Base-by-base conservation (phyloP, 768 basidiomycete genomes). In the Termitomyces titanicus region DNA sequence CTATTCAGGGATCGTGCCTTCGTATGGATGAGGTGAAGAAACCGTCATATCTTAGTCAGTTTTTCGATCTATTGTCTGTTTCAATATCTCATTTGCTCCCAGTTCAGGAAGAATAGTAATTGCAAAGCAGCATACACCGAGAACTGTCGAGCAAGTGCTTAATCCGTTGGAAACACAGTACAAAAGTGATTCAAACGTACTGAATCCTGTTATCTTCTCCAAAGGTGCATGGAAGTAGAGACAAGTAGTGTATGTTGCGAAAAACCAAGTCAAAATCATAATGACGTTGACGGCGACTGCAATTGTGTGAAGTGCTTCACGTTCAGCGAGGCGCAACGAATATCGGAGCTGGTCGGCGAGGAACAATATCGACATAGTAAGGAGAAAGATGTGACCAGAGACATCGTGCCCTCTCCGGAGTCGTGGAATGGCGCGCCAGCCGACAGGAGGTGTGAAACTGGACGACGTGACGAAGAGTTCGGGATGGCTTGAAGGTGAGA, bases 341-440 rank as follows among this genome's bases (percentile, higher is more conserved):
- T 79, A 76, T 17, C 77, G 72, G 31, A 95, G 68, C 68, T 94
- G 89, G 65, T 92, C 85, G 9, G 82, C 78, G 39, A 98, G 79
- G 68, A 97, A 89, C 24, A 96, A 74, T 13, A 79, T 73, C 13
- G 86, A 77, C 75, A 96, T 81, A 2, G 88, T 88, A 59, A 98
- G 79, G 57, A 98, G 79, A 74, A 97, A 98, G 29, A 94, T 77
- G 66, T 98, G 96, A 7, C 96, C 96, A 0, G 93, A 95, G 13
- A 98, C 83, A 63, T 98, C 96, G 67, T 97, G 94, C 0, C 96
- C 96, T 39, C 77, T 80, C 51, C 83, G 79, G 59, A 96, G 72
- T 27, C 88, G 74, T 9, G 94, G 91, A 2, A 69, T 63, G 0
- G 71, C 72, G 27, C 65, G 67, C 80, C 80, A 86, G 13, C 72